phyloP scores from a whole-genome alignment of 2,329 filamentous ascomycete genomes.

The Pestalotiopsis sp. region DNA sequence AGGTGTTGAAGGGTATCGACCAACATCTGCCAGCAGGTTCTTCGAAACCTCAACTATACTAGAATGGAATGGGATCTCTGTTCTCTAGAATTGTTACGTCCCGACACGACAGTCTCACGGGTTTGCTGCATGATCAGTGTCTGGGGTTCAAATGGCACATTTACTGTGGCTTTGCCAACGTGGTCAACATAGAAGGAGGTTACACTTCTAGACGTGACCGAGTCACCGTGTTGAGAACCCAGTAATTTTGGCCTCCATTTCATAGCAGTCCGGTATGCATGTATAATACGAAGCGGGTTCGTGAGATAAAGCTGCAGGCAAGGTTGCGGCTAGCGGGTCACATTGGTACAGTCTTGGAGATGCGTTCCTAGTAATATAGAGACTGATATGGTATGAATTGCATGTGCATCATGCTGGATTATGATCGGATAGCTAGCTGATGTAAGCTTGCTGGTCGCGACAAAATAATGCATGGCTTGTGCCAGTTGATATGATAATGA shows the following conservation, averaged over 20 bases:
- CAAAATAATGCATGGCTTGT: neutral
- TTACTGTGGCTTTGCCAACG: no score
- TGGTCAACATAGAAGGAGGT: neutral
- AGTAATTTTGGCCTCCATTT: neutral
- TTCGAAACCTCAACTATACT: slow-evolving; percentile 11
- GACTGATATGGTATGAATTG: neutral
- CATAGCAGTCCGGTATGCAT: neutral
- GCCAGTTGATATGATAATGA: neutral
- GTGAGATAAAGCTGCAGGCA: neutral
- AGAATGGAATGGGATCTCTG: neutral
- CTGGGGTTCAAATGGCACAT: no score
- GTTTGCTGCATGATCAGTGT: no score
- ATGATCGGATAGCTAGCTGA: neutral
- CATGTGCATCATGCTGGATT: neutral
- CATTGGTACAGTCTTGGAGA: neutral
- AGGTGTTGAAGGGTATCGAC: slow-evolving; percentile 65
- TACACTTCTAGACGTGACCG: neutral
- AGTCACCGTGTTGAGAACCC: neutral
- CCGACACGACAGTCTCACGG: no score
- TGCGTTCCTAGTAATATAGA: neutral
- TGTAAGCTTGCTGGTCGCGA: neutral
- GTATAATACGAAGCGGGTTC: neutral
- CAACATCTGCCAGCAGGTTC: slow-evolving; percentile 27
- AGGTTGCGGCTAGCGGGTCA: neutral
- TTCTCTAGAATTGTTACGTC: no score